Base-by-base conservation (phyloP, 345 rosid genomes). In the Sapria himalayana region DNA sequence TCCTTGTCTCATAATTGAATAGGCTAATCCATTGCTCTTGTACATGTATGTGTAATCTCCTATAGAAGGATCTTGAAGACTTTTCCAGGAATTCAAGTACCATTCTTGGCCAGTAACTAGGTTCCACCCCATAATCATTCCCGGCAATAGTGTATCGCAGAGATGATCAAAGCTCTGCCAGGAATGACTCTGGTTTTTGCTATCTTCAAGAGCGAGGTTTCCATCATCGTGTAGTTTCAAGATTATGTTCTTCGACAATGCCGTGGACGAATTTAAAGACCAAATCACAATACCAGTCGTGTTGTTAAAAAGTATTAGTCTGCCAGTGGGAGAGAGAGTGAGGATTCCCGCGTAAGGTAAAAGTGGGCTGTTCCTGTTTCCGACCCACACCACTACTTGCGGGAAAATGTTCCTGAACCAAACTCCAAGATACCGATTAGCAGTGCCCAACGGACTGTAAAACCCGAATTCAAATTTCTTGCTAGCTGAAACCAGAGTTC, bases 101-200 rank as follows among this genome's bases (percentile, higher is more conserved):
- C 40, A 72, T n/a, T 59, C 64, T 51, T 62, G 66, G 34, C 74
- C 74, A 0, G 16, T 43, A 12, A 17, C 37, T 0, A 67, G 1
- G 33, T 66, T 70, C 34, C 61, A 77, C 2, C 61, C 41, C 50
- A 59, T 69, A 55, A 54, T 64, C 91, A 78, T 78, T 13, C 67
- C 66, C 0, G 81, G 81, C 1, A 74, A 51, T 15, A 49, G 59
- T 0, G 91, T 70, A 27, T 81, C 81, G 0, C 81, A 64, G 17
- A 79, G 81, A 42, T 70, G 20, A 5, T 72, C 21, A 48, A 74
- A 70, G 70, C 89, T 81, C 45, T 68, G 70, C 91, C 85, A 81
- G 7, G 5, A 0, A 22, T 27, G 55, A 3, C 19, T 52, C 27
- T 47, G 5, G 46, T 56, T 45, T 20, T 23, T 65, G 1, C 5